Evolutionary conservation across 306 rosid species (phyloP).

Genomic region (Rubus parviflorus): DNA sequence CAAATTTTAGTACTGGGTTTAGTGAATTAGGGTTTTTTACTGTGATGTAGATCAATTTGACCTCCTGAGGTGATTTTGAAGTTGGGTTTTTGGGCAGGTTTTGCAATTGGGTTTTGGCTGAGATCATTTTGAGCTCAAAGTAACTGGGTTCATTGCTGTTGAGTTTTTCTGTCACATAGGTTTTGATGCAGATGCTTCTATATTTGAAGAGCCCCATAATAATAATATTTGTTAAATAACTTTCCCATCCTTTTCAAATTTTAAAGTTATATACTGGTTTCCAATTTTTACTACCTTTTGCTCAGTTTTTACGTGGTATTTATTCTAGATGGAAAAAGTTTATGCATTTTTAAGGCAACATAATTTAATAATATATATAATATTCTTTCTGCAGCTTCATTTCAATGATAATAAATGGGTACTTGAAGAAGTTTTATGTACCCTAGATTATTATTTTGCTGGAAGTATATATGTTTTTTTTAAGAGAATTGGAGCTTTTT

Average conservation of each 20-base stretch:
- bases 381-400: not conserved
- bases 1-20: slow-evolving; percentile 38
- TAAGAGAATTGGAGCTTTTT: not conserved
- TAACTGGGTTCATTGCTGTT: slow-evolving; percentile 12
- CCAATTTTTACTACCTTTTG: not conserved
- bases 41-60: slow-evolving; percentile 18
- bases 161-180: slow-evolving; percentile 1
- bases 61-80: not conserved
- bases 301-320: not conserved
- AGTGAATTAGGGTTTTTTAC: slow-evolving; percentile 44
- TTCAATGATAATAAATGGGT: slow-evolving; percentile 2
- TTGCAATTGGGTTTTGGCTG: slow-evolving; percentile 1
- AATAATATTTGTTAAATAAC: not conserved
- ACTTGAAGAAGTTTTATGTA: not conserved
- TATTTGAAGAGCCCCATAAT: not conserved
- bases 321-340: not conserved
- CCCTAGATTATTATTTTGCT: not conserved
- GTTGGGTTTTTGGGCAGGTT: slow-evolving; percentile 8
- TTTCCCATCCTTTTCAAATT: not conserved
- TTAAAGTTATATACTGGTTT: not conserved
- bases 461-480: not conserved
- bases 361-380: not conserved
- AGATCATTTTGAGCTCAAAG: not conserved
- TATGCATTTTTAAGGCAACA: not conserved
- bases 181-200: slow-evolving; percentile 13